These are phyloP conservation scores for Drosera spatulata DNA, from an alignment of 179 eudicot species.

Conservation along the genomic window DNA sequence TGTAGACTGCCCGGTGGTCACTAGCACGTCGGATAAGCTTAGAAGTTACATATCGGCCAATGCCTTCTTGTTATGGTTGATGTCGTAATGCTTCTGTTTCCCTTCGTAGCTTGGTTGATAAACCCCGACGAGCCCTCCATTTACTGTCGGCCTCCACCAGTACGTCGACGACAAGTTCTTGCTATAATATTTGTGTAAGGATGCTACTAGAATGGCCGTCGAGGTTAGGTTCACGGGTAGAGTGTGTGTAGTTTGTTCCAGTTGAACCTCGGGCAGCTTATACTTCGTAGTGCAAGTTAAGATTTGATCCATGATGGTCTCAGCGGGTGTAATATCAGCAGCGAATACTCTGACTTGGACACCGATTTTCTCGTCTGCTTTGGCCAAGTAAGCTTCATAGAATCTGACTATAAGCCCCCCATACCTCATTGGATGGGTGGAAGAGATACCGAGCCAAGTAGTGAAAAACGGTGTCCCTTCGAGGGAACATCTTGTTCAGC, in stretches of 20 bases:
- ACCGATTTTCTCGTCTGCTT: constrained; percentile 45
- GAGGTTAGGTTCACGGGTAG: neutral
- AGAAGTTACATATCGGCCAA: constrained; percentile 61
- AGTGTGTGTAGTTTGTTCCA: neutral
- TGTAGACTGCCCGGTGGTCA: constrained; percentile 54
- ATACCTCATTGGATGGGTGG: constrained; percentile 50
- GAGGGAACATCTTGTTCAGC: constrained; percentile 38
- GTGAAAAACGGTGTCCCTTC: constrained; percentile 46
- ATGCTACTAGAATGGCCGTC: constrained; percentile 37
- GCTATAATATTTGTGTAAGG: constrained; percentile 34
- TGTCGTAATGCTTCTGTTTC: constrained; percentile 27
- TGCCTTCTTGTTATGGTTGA: constrained; percentile 38
- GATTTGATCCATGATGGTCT: constrained; percentile 39
- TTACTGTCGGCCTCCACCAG: constrained; percentile 30
- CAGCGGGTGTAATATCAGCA: constrained; percentile 19
- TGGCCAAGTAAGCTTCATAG: constrained; percentile 39
- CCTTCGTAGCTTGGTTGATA: constrained; percentile 50
- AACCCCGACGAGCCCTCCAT: constrained; percentile 32
- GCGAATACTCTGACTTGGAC: constrained; percentile 49
- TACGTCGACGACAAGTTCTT: constrained; percentile 37
- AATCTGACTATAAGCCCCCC: constrained; percentile 55
- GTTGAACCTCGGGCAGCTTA: constrained; percentile 22
- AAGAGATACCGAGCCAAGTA: constrained; percentile 45
- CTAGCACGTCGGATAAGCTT: constrained; percentile 41
- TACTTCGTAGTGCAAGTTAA: constrained; percentile 33